phyloP scores from a whole-genome alignment of 257 asterid species.

The Scutellaria galericulata region DNA sequence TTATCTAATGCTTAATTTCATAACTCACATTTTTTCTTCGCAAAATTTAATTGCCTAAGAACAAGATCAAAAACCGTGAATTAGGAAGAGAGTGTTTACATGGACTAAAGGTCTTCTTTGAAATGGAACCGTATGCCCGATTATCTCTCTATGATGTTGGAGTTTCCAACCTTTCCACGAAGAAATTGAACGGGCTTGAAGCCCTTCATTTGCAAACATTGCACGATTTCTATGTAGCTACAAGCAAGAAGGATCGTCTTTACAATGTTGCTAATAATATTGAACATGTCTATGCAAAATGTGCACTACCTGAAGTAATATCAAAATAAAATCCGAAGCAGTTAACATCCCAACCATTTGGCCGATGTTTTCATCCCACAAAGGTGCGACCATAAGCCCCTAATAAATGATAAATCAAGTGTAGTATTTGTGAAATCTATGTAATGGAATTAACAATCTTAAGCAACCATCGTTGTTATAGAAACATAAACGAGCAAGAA shows the following conservation, averaged over 20 bases:
- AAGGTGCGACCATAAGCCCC: constrained; percentile 62
- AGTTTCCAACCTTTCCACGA: constrained; percentile 65
- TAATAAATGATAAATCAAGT: constrained; percentile 33
- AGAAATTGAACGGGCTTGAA: constrained; percentile 58
- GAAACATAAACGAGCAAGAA: neutral
- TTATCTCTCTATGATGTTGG: constrained; percentile 44
- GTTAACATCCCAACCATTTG: constrained; percentile 70
- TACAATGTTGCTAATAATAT: neutral
- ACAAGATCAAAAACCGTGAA: constrained; percentile 6
- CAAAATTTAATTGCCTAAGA: too few relatives aligned
- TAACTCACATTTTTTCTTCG: too few relatives aligned
- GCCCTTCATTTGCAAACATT: constrained; percentile 31
- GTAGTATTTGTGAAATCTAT: constrained; percentile 7
- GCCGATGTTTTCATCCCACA: constrained; percentile 54
- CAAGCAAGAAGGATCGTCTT: constrained; percentile 22
- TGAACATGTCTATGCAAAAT: too few relatives aligned
- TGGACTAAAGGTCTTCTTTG: constrained; percentile 63
- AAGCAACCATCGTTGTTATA: neutral
- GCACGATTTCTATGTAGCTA: constrained; percentile 64
- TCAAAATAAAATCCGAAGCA: constrained; percentile 71
- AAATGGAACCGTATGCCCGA: constrained; percentile 36
- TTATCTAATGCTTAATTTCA: too few relatives aligned
- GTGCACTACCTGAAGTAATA: constrained; percentile 59
- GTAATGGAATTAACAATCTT: neutral
- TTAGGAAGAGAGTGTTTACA: constrained; percentile 37